phyloP scores from a whole-genome alignment of 371 early-diverging fungal genomes.

The Mucor indicus region DNA sequence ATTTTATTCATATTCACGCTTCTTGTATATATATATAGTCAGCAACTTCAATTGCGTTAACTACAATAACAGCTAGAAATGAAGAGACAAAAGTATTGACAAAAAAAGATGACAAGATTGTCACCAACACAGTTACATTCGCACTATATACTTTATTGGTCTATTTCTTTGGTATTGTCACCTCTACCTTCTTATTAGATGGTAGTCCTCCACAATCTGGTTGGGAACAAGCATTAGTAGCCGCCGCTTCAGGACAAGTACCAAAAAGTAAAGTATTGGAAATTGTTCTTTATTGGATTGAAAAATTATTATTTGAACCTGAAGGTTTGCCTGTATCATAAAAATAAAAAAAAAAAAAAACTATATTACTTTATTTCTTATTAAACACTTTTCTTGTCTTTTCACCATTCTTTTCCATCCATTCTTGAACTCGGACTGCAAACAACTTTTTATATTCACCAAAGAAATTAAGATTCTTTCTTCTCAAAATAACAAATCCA shows the following conservation, averaged over 20 bases:
- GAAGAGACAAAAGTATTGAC: constrained; percentile 3
- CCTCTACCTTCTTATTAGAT: constrained; percentile 51
- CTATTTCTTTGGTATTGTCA: constrained; percentile 57
- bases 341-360: no score
- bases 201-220: constrained; percentile 21
- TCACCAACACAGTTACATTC: constrained; percentile 53
- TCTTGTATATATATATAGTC: no score
- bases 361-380: constrained; percentile 1
- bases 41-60: background rate
- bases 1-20: no score
- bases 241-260: constrained; percentile 28
- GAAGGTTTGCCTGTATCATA: constrained; percentile 37
- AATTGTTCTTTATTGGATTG: constrained; percentile 47
- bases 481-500: constrained; percentile 30
- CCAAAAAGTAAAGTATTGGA: constrained; percentile 43
- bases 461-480: constrained; percentile 21
- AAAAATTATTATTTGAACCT: constrained; percentile 46
- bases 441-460: constrained; percentile 24
- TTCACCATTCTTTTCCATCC: constrained; percentile 15
- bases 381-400: constrained; percentile 15
- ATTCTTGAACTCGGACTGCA: constrained; percentile 16
- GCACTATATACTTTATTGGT: constrained; percentile 52
- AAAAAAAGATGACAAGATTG: constrained; percentile 33
- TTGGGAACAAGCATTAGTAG: constrained; percentile 37
- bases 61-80: no score